Conservation (phyloP, 2,329 filamentous ascomycete genomes). For the Tolypocladium tropicale region DNA sequence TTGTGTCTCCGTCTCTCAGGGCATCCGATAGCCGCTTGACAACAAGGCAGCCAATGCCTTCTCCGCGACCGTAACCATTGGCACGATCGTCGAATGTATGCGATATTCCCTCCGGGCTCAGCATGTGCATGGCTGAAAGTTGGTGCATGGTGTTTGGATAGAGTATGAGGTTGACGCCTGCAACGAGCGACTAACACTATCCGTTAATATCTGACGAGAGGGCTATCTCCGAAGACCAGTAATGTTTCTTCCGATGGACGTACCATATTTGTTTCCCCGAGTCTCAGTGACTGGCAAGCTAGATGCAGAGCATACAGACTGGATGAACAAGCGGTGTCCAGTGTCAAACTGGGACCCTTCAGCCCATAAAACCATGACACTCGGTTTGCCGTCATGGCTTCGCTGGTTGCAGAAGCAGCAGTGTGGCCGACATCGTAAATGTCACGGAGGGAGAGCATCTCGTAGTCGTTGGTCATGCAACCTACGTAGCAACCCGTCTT, state of each 20-base stretch:
- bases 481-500: conserved; percentile 18
- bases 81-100: conserved; percentile 31
- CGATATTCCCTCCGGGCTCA: conserved; percentile 21
- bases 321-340: background rate
- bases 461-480: conserved; percentile 16
- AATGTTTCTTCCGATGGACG: background rate
- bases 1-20: conserved; percentile 32
- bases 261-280: background rate
- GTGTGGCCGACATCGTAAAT: conserved; percentile 1
- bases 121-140: conserved; percentile 23
- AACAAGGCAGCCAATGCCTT: conserved; percentile 32
- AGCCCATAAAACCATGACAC: background rate
- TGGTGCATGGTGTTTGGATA: conserved; percentile 11
- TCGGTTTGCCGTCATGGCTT: conserved; percentile 6
- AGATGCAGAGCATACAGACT: background rate
- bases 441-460: conserved; percentile 6
- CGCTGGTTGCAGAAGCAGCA: conserved; percentile 10
- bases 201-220: no score
- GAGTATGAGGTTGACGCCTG: conserved; percentile 19
- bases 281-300: background rate
- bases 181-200: conserved; percentile 17
- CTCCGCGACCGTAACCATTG: conserved; percentile 39
- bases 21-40: conserved; percentile 37
- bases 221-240: no score
- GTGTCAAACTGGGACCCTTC: background rate